Percentiles rank a stretch among this genome's conserved stretches.
Evolutionary conservation across 495 filamentous ascomycete genomes (phyloP).

Genomic region (Podospora appendiculata): DNA sequence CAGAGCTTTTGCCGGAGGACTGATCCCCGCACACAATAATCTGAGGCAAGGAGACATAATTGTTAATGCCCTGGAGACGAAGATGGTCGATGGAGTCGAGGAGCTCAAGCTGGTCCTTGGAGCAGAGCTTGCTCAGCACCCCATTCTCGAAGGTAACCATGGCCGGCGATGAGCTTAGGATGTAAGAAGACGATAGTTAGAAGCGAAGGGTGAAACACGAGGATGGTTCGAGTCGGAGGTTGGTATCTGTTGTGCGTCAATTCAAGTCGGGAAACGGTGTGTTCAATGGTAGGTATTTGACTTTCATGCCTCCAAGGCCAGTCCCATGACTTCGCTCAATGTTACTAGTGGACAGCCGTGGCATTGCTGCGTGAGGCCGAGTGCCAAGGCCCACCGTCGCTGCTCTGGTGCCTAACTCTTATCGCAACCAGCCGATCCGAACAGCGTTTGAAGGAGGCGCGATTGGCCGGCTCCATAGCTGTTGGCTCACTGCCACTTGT

Average conservation of each 20-base stretch:
- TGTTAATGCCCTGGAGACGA: slow-evolving; percentile 45
- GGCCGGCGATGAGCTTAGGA: not conserved
- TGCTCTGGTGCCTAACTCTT: no score
- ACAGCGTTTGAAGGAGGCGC: not conserved
- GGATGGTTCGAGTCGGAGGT: no score
- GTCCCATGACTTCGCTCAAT: no score
- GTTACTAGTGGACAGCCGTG: no score
- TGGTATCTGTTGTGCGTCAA: no score
- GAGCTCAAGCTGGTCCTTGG: slow-evolving; percentile 33
- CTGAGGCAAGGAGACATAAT: slow-evolving; percentile 54
- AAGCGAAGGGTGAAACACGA: not conserved
- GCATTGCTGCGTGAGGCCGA: no score
- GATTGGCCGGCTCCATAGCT: not conserved
- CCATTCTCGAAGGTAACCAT: slow-evolving; percentile 12
- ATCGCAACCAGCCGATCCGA: no score
- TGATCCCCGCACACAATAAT: slow-evolving; percentile 66
- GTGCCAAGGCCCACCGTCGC: no score
- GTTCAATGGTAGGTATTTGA: no score
- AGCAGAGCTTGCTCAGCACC: slow-evolving; percentile 23
- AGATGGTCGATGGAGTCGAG: slow-evolving; percentile 53
- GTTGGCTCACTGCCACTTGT: not conserved
- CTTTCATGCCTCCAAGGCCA: no score
- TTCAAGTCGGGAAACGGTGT: no score
- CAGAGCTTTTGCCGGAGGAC: slow-evolving; percentile 64
- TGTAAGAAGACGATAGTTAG: not conserved